Evolutionary conservation across 1,284 basidiomycete species (phyloP), one percentile per base, ranked within the genome.

Genomic region (Farysia itapuensis): DNA sequence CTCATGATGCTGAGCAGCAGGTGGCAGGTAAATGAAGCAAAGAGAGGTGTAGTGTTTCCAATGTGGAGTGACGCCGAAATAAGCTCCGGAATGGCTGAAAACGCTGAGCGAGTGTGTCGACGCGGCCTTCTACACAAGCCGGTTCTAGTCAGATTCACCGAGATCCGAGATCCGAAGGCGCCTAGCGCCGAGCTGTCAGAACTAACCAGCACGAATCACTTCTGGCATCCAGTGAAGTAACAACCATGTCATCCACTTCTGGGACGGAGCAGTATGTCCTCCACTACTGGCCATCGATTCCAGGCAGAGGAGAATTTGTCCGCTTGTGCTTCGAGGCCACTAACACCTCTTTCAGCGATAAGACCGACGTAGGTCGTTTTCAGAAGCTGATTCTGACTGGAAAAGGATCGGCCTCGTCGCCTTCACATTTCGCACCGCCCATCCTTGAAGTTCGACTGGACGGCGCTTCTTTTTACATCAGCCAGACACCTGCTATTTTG

Each of bases 241-340:
- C 26, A 28, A 28, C n/a, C 26, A 28, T 28, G 26, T 9, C 26
- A 28, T 28, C 26, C 11, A n/a, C 11, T n/a, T 13, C 31, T 9
- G 31, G 11, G 11, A 33, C 31, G 11, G 43, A 48, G 26, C 38
- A 52, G 22, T 66, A 66, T 41, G 50, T 43, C 21, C 42, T 66
- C 19, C 45, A 39, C 33, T 66, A 66, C 66, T 75, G 73, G 72
- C 70, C 70, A 16, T 35, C 19, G 13, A 76, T 81, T 40, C 81
- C 81, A 2, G 81, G 81, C 0, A 77, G 81, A 26, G 81, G 79
- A 31, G 81, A 82, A 47, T 79, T 78, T 56, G 70, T 81, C 35
- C 79, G 81, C 4, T 79, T 82, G 36, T 78, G 78, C 18, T 78
- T 82, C 60, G 80, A 81, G 58, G 75, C 77, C 38, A 75, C 79